Percentiles rank a stretch among this genome's conserved stretches.
These are phyloP conservation scores for Senecio squalidus DNA, from an alignment of 140 eudicot genomes.

Conservation along the genomic window DNA sequence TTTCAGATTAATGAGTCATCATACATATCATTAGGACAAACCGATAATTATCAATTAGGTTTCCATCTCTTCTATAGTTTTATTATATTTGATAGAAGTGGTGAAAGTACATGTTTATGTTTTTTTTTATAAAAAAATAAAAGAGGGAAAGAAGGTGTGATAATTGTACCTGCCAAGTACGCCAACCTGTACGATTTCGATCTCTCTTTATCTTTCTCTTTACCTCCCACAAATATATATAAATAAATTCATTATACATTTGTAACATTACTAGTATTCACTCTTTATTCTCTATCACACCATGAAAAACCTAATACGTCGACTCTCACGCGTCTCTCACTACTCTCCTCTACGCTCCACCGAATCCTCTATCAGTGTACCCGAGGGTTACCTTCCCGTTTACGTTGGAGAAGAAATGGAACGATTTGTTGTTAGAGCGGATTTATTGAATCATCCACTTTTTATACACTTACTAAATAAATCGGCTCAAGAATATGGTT, in stretches of 20 bases:
- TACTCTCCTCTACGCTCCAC: constrained; percentile 42
- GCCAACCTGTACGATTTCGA: constrained; percentile 40
- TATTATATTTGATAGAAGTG: not conserved
- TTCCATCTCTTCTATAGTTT: not conserved
- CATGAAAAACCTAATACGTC: constrained; percentile 23
- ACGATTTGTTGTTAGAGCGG: constrained; percentile 46
- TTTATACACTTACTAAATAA: constrained; percentile 46
- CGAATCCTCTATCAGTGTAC: constrained; percentile 12
- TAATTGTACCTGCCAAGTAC: constrained; percentile 66
- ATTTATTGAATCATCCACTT: constrained; percentile 49
- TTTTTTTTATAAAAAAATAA: not conserved
- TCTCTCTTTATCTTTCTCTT: constrained; percentile 20
- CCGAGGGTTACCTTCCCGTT: constrained; percentile 52
- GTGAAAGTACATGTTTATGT: not conserved
- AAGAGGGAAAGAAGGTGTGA: not conserved
- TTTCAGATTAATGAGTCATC: no score
- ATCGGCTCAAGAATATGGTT: constrained; percentile 75
- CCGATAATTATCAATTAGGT: no score
- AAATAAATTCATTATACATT: no score
- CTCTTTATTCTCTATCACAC: not conserved
- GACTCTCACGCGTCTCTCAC: constrained; percentile 49
- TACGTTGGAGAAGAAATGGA: constrained; percentile 79
- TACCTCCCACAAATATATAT: constrained; percentile 6
- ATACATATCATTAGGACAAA: no score
- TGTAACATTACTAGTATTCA: not conserved